phyloP scores from a whole-genome alignment of 2,329 filamentous ascomycete genomes.

The Zelopaecilomyces penicillatus region DNA sequence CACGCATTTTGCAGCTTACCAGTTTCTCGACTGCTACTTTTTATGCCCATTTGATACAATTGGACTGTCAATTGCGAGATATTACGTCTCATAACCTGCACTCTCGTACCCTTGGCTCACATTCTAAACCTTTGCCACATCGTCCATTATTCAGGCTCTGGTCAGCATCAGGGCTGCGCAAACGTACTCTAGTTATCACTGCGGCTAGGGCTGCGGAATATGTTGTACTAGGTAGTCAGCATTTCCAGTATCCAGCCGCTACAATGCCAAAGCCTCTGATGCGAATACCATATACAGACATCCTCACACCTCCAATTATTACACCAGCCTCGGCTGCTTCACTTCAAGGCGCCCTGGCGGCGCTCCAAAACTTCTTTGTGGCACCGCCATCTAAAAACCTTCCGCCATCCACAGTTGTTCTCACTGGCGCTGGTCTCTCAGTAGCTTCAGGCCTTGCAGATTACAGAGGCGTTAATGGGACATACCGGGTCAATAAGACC shows the following conservation, averaged over 20 bases:
- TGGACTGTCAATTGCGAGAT: too few relatives aligned
- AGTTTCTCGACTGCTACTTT: too few relatives aligned
- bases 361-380: slow-evolving; percentile 68
- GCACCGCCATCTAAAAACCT: slow-evolving; percentile 45
- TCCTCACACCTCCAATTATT: slow-evolving; percentile 66
- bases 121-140: too few relatives aligned
- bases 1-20: too few relatives aligned
- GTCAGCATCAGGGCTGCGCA: too few relatives aligned
- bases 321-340: slow-evolving; percentile 65
- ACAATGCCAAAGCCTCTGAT: slow-evolving; percentile 64
- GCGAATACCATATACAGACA: slow-evolving; percentile 84
- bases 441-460: slow-evolving; percentile 90
- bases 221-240: too few relatives aligned
- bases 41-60: too few relatives aligned
- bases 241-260: neutral
- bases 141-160: too few relatives aligned
- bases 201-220: too few relatives aligned
- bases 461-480: slow-evolving; percentile 83
- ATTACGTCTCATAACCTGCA: too few relatives aligned
- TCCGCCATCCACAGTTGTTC: slow-evolving; percentile 39
- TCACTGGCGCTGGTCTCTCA: slow-evolving; percentile 82
- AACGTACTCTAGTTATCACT: too few relatives aligned
- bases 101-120: too few relatives aligned
- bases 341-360: slow-evolving; percentile 63
- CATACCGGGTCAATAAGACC: slow-evolving; percentile 82